Evolutionary conservation across 2,329 filamentous ascomycete genomes (phyloP).

Genomic region (Cladobotryum mycophilum): DNA sequence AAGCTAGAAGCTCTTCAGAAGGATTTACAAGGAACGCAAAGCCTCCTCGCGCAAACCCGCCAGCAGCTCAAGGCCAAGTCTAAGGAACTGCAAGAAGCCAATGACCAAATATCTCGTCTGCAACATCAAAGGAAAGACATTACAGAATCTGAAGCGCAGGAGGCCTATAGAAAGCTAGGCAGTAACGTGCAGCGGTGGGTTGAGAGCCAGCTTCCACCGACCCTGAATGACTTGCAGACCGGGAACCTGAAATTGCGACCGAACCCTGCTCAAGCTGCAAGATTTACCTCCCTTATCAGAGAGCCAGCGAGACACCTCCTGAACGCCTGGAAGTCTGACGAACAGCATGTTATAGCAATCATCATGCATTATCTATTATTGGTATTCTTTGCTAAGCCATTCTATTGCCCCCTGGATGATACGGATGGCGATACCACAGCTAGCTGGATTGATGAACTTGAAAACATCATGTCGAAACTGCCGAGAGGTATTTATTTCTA

Average conservation of each 20-base stretch:
- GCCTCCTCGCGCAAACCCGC: slow-evolving; percentile 26
- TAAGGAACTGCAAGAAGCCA: slow-evolving; percentile 25
- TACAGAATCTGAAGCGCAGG: slow-evolving; percentile 29
- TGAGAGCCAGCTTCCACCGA: slow-evolving; percentile 25
- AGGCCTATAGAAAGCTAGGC: slow-evolving; percentile 27
- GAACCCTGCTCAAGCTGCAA: slow-evolving; percentile 20
- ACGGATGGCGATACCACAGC: slow-evolving; percentile 23
- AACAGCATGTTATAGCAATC: slow-evolving; percentile 29
- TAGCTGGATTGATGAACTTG: slow-evolving; percentile 28
- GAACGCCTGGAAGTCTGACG: slow-evolving; percentile 25
- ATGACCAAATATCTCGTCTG: slow-evolving; percentile 27
- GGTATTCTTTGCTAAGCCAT: slow-evolving; percentile 29
- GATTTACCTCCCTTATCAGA: slow-evolving; percentile 28
- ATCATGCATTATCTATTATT: slow-evolving; percentile 34
- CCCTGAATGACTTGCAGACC: slow-evolving; percentile 27
- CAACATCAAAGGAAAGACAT: slow-evolving; percentile 29
- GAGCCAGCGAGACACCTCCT: slow-evolving; percentile 30
- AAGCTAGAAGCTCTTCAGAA: slow-evolving; percentile 25
- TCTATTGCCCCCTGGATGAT: slow-evolving; percentile 32
- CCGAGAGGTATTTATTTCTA: slow-evolving; percentile 22
- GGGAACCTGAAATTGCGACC: slow-evolving; percentile 21
- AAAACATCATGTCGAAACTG: slow-evolving; percentile 27
- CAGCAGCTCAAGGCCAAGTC: slow-evolving; percentile 19
- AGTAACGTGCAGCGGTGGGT: slow-evolving; percentile 32
- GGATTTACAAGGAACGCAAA: slow-evolving; percentile 24